Base-by-base conservation (phyloP, 345 rosid species). In the Streptanthus diversifolius region DNA sequence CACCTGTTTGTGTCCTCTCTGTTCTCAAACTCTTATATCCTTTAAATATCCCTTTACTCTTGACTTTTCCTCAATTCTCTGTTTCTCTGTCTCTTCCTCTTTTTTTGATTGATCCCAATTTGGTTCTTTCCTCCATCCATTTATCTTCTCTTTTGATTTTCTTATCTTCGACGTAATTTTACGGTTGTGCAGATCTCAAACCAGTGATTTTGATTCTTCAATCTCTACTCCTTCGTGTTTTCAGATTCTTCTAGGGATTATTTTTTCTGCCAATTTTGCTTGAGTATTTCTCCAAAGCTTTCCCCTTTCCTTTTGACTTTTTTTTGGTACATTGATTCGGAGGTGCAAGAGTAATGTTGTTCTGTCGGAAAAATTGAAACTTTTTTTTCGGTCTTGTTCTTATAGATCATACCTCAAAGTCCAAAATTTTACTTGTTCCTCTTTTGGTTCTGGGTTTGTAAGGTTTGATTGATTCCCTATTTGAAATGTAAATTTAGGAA, bases 1-100 rank as follows among this genome's bases (percentile, higher is more conserved):
- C 71, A 70, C 69, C 75, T 60, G 44, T 61, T 55, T 68, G 63
- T 32, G 51, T 76, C 21, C 15, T 76, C 29, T 53, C 63, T 62
- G 44, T 63, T 76, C 79, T 62, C 65, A 47, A 37, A 36, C 54
- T 62, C 58, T 15, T 75, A 5, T 17, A 25, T 45, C 60, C 63
- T 61, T 62, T 69, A 59, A 19, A 40, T 60, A 60, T 58, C 63
- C 17, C n/a, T 3, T 17, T 57, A 29, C 9, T 57, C 70, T 55
- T 62, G 63, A 69, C 70, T 63, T 69, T 69, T 35, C 58, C 51
- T 43, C 14, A 8, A 17, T 49, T 72, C 62, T 49, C 30, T 58
- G 40, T 15, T 15, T 2, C 45, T 53, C 61, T 62, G 8, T 44
- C 24, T 61, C 57, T 58, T 35, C 36, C 53, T 8, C 27, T 66